phyloP scores from a whole-genome alignment of 192 early-diverging fungal genomes.

The Linnemannia zychae region DNA sequence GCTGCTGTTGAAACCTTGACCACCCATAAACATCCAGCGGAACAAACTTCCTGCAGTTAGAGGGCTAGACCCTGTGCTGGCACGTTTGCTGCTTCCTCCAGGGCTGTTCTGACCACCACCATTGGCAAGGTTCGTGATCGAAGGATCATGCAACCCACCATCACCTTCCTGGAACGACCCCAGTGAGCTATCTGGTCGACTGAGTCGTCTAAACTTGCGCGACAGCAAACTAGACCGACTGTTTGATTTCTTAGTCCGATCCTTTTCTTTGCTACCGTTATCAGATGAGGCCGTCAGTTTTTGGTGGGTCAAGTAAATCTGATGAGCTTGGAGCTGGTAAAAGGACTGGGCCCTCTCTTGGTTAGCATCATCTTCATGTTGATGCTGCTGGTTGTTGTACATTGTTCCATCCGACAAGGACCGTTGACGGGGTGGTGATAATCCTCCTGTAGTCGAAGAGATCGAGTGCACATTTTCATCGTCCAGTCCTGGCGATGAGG shows the following conservation, averaged over 20 bases:
- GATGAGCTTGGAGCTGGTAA: conserved; percentile 47
- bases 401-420: conserved; percentile 25
- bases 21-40: conserved; percentile 48
- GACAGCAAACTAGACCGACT: conserved; percentile 48
- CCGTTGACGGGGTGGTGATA: conserved; percentile 16
- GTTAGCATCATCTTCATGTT: conserved; percentile 24
- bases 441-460: not conserved
- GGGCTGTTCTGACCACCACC: not conserved
- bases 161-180: conserved; percentile 18
- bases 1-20: conserved; percentile 6
- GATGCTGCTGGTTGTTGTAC: not conserved
- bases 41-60: conserved; percentile 48
- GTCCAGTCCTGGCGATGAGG: conserved; percentile 33
- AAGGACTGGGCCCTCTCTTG: conserved; percentile 31
- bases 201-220: conserved; percentile 44
- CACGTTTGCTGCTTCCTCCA: conserved; percentile 18
- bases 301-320: conserved; percentile 43
- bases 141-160: conserved; percentile 8
- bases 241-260: conserved; percentile 31
- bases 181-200: conserved; percentile 16
- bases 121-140: not conserved
- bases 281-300: conserved; percentile 16
- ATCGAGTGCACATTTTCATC: not conserved
- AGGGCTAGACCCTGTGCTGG: conserved; percentile 35
- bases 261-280: conserved; percentile 18